Evolutionary conservation across 1,139 yeast species (phyloP), one percentile per base, ranked within the genome.

Genomic region (Saccharomyces hybrid): DNA sequence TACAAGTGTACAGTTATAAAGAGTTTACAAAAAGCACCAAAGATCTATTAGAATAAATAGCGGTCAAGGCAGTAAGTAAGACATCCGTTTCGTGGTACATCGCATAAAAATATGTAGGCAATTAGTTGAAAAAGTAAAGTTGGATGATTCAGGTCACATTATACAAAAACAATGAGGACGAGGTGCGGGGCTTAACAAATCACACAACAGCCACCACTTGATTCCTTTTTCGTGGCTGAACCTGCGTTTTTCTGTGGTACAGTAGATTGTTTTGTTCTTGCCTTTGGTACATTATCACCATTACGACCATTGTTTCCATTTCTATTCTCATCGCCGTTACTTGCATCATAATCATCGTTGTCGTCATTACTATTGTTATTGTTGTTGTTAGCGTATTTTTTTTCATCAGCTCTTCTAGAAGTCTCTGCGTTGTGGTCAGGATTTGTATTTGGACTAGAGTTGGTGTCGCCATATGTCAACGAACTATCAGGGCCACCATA

Each of bases 161-260:
- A n/a, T 12, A 31, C 34, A 31, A 31, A 31, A 31, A 31, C 34
- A 31, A 31, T 31, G 34, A 3, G 14, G 3, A 31, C 14, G 12
- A n/a, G n/a, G 6, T 1, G n/a, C 2, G 2, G 6, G 2, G 5
- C 21, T 49, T 55, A 62, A 38, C 58, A 57, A 49, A 62, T 58
- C 32, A 57, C 52, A 54, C 65, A 62, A 52, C 65, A 62, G 3
- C 64, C 63, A 16, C 63, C 60, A 2, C 60, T 55, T 9, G 57
- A 55, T 26, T 58, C 58, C 42, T 60, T 55, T 14, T 46, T 26
- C 6, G 56, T 27, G 48, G 27, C 38, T 11, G 54, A 26, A 2
- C 47, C 46, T 14, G 61, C 34, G 12, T 56, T 56, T 51, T 56
- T 58, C 34, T 52, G 57, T 9, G 57, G 54, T 26, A 55, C 51